Conservation (phyloP, 225 moss, liverwort and hornwort genomes). For the Straminergon stramineum region DNA sequence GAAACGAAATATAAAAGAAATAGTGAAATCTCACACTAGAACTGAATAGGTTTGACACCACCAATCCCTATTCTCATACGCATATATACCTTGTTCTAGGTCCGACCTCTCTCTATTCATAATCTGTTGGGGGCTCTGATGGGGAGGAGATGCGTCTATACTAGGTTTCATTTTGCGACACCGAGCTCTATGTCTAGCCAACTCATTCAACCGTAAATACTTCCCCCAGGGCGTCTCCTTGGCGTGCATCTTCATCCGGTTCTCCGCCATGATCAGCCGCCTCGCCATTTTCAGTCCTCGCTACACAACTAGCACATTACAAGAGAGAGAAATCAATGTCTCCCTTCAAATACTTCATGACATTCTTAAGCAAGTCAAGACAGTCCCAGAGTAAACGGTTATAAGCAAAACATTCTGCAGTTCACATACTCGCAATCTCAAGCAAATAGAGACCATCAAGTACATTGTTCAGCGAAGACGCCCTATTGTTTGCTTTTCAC, state of each 20-base stretch:
- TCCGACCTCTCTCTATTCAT: slow-evolving; percentile 24
- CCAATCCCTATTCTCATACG: neutral
- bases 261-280: slow-evolving; percentile 8
- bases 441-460: neutral
- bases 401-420: neutral
- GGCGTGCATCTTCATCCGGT: slow-evolving; percentile 18
- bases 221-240: slow-evolving; percentile 41
- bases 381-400: neutral
- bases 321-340: neutral
- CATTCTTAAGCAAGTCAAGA: neutral
- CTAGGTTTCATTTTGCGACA: slow-evolving; percentile 22
- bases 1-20: neutral
- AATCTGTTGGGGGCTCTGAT: neutral
- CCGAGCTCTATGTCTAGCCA: slow-evolving; percentile 19
- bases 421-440: neutral
- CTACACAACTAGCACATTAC: neutral
- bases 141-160: slow-evolving; percentile 9
- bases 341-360: neutral
- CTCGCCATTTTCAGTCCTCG: neutral
- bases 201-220: slow-evolving; percentile 23
- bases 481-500: neutral
- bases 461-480: no score
- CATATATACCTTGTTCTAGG: slow-evolving; percentile 21
- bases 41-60: neutral
- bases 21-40: neutral